Evolutionary conservation across 441 rosid species (phyloP), one percentile per base, ranked within the genome.

Genomic region (Bruguiera hainesii): DNA sequence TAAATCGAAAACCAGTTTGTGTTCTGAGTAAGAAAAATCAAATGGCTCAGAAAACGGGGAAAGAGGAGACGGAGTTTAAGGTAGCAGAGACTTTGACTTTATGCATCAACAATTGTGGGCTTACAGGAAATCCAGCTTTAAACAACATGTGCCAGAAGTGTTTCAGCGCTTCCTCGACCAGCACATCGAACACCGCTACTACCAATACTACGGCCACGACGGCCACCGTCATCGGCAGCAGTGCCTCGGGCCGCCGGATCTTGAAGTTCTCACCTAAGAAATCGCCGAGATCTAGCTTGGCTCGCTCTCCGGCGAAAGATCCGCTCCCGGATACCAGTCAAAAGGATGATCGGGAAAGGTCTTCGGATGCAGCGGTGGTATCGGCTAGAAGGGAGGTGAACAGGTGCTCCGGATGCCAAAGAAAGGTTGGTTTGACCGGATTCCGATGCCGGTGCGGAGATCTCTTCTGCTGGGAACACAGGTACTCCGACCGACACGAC

Each of bases 131-230:
- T 75, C 97, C 98, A 0, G 90, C 97, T 19, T 89, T 94, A 62
- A 93, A 90, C 75, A 89, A 91, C 68, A 91, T 89, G 98, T 91
- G 98, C 79, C 96, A 88, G 85, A 88, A 90, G 68, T 91, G 98
- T 79, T 91, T 86, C 80, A 86, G 76, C 85, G 95, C 96, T 0
- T 71, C 88, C 49, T 75, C 87, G 19, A 18, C 83, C 8, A 28
- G 76, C 29, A 68, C 87, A 20, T 65, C 83, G 0, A 53, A 72
- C 29, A 13, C 29, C 29, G 23, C 58, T 19, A 9, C 68, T 52
- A 1, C 78, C 15, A 0, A 71, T 7, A 0, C 72, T 1, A 0
- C 74, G 50, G 2, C 74, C 15, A 1, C 70, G 4, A 19, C 37
- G 37, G 64, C 16, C 4, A 3, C 48, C 48, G 48, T 11, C 48